Evolutionary conservation across 768 basidiomycete genomes (phyloP).

Genomic region (Neoboletus subvelutipes): DNA sequence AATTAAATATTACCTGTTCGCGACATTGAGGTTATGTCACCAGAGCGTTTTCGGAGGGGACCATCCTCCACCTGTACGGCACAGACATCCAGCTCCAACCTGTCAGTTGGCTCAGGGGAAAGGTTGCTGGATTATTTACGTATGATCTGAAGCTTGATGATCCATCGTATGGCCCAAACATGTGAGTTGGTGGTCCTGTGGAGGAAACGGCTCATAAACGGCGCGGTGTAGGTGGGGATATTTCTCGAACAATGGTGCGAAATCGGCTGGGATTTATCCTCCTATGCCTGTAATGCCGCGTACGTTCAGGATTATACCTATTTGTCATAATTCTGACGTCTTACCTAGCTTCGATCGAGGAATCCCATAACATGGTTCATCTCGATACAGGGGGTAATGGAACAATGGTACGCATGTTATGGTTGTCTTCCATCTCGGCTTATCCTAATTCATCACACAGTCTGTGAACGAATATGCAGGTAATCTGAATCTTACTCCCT

Average conservation of each 20-base stretch:
- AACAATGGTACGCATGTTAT: constrained; percentile 11
- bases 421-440: not conserved
- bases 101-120: constrained; percentile 16
- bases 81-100: not conserved
- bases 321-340: not conserved
- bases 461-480: constrained; percentile 21
- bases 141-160: constrained; percentile 13
- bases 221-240: constrained; percentile 15
- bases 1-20: no score
- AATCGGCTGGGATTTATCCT: not conserved
- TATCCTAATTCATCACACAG: constrained; percentile 1
- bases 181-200: constrained; percentile 1
- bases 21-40: not conserved
- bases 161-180: constrained; percentile 15
- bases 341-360: constrained; percentile 18
- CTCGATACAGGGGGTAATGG: constrained; percentile 18
- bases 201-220: not conserved
- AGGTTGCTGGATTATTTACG: constrained; percentile 13
- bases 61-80: not conserved
- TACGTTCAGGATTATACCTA: not conserved
- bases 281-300: constrained; percentile 5
- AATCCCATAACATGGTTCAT: constrained; percentile 22
- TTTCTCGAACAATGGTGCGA: constrained; percentile 10
- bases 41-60: constrained; percentile 7
- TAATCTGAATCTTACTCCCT: not conserved